Evolutionary conservation across 768 basidiomycete genomes (phyloP), one percentile per base, ranked within the genome.

Genomic region (Lyophyllum semitale): DNA sequence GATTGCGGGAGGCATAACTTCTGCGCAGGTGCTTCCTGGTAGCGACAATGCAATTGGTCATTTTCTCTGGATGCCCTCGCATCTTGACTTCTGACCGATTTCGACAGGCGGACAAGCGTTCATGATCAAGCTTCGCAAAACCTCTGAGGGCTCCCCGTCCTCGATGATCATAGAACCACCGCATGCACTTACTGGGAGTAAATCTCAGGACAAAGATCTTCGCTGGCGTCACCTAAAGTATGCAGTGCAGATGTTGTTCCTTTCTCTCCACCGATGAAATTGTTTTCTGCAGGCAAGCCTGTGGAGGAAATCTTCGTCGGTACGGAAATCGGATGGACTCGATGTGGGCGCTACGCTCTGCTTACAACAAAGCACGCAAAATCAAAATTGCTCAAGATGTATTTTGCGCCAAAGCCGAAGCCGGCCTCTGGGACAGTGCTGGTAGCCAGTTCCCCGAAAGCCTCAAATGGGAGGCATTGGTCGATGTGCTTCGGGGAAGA

Each of bases 121-220:
- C 65, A 79, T 91, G 64, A 79, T 95, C 63, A 97, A 97, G 68
- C 76, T 93, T 23, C 83, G 95, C 18, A 84, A 82, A 65, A 93
- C 93, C 1, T 67, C 77, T 35, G 89, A 92, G 58, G 83, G 86
- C 22, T 88, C 91, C 0, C 80, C 91, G 1, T 80, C 83, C 4
- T 89, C 90, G 7, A 93, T 93, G 89, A 67, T 94, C 11, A 75
- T 97, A 33, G 94, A 97, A 43, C 89, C 93, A 37, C 93, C 92
- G 1, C 82, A 83, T 64, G 76, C 73, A 13, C 74, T 95, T 59
- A 71, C 82, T 48, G 74, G 74, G 51, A 84, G 73, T 27, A 61
- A 66, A 8, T 63, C 67, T 1, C 73, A 78, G 50, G 59, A 67
- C 48, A 64, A 73, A 15, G 76, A 84, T 30, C 71, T 79, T 22